Conservation (phyloP, 192 early-diverging fungal genomes). For the Coemansia sp. region DNA sequence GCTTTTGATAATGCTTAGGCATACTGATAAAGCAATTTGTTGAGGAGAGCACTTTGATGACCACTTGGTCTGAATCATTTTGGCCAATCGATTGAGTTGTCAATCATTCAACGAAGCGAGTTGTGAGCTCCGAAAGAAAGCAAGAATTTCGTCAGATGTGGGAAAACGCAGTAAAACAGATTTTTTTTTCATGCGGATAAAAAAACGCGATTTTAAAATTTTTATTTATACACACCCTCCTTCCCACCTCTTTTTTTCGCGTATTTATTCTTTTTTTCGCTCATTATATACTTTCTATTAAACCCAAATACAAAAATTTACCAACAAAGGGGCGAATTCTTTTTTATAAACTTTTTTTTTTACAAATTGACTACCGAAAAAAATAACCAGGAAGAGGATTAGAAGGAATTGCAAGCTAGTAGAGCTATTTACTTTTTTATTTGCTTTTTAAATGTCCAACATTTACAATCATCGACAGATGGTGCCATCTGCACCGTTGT, state of each 20-base stretch:
- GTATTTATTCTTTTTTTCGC: background rate
- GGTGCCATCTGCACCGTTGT: conserved; percentile 64
- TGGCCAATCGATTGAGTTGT: background rate
- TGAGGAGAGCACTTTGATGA: too few relatives aligned
- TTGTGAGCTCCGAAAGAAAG: background rate
- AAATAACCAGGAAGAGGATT: background rate
- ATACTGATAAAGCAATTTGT: too few relatives aligned
- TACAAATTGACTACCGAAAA: background rate
- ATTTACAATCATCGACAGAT: conserved; percentile 81
- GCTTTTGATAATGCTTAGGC: too few relatives aligned
- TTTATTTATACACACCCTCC: background rate
- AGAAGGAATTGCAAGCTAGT: background rate
- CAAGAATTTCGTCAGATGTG: too few relatives aligned
- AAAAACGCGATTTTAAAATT: background rate
- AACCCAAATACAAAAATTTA: too few relatives aligned
- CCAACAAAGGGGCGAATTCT: too few relatives aligned
- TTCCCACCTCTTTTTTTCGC: background rate
- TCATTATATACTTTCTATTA: too few relatives aligned
- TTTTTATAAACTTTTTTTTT: background rate
- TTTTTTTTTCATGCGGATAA: background rate
- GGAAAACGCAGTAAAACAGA: too few relatives aligned
- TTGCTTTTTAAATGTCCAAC: conserved; percentile 58
- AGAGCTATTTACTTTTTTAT: background rate
- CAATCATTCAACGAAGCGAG: background rate
- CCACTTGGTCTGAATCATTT: too few relatives aligned